A percentile compares a stretch with the other conserved stretches of the same genome.
These are phyloP conservation scores for Penicillium sp. DNA, from an alignment of 2,329 filamentous ascomycete species.

Conservation along the genomic window DNA sequence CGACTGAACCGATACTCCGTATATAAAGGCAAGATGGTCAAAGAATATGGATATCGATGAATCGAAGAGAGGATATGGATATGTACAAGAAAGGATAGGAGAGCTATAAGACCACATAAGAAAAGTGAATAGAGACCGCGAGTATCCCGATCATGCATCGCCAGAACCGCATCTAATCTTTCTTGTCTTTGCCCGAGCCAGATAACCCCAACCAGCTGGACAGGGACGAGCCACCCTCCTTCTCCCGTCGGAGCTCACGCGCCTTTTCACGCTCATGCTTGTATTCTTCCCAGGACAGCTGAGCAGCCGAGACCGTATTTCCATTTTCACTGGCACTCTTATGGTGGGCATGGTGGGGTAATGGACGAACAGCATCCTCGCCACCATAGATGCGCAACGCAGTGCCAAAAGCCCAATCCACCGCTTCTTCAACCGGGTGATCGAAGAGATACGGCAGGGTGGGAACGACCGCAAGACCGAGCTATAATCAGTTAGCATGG, in stretches of 20 bases:
- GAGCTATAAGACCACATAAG: neutral
- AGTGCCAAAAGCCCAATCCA: conserved; percentile 85
- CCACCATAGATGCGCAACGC: conserved; percentile 70
- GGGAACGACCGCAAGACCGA: conserved; percentile 68
- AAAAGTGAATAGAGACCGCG: neutral
- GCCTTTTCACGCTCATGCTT: conserved; percentile 27
- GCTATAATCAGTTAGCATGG: conserved; percentile 36
- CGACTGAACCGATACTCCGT: neutral
- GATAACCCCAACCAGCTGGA: conserved; percentile 13
- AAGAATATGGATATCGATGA: neutral
- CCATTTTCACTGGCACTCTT: neutral
- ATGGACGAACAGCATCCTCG: conserved; percentile 47
- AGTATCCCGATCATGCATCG: neutral
- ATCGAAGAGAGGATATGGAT: conserved; percentile 1
- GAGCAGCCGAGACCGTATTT: conserved; percentile 6
- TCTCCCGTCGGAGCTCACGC: conserved; percentile 24
- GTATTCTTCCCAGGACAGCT: conserved; percentile 34
- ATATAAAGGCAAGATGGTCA: neutral
- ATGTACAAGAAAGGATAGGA: conserved; percentile 13
- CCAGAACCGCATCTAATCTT: conserved; percentile 11
- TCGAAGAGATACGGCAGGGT: conserved; percentile 82
- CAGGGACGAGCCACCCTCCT: conserved; percentile 2
- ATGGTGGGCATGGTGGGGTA: conserved; percentile 17
- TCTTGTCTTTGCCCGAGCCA: conserved; percentile 17
- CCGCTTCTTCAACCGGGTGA: conserved; percentile 82